Percentiles rank a stretch among this genome's conserved stretches.
Conservation (phyloP, 2,329 filamentous ascomycete species). For the Colletotrichum somersetense region DNA sequence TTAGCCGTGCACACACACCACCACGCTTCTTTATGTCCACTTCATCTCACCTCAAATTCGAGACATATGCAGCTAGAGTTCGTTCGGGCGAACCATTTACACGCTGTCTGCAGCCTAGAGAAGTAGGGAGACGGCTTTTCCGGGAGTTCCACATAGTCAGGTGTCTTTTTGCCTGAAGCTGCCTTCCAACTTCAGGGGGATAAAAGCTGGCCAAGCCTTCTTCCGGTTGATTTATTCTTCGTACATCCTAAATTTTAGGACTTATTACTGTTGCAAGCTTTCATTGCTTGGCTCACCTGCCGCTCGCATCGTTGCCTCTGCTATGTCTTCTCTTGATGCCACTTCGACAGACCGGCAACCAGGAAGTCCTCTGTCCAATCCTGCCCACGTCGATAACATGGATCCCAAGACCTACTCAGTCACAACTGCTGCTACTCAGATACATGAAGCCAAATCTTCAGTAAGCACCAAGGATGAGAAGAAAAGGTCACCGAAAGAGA, state of each 20-base stretch:
- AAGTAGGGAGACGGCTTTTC: neutral
- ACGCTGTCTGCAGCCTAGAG: neutral
- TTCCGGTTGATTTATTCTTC: neutral
- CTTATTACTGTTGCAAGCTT: neutral
- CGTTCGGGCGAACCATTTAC: neutral
- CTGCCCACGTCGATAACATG: neutral
- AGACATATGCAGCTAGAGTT: neutral
- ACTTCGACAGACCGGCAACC: neutral
- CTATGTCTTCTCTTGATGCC: neutral
- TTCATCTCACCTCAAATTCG: neutral
- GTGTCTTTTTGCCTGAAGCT: no score
- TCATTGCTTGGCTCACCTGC: neutral
- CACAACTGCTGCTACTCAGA: neutral
- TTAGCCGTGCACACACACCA: neutral
- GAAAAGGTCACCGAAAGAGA: conserved; percentile 8
- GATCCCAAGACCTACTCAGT: neutral
- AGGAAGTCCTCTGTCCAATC: neutral
- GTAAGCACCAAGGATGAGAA: neutral
- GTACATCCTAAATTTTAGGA: no score
- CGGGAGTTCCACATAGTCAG: neutral
- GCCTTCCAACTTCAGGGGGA: neutral
- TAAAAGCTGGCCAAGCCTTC: neutral
- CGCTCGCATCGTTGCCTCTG: no score
- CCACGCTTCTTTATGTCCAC: neutral
- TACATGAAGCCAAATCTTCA: neutral